Evolutionary conservation across 73 alveolate species (phyloP).

Genomic region (Stentor roeselii): DNA sequence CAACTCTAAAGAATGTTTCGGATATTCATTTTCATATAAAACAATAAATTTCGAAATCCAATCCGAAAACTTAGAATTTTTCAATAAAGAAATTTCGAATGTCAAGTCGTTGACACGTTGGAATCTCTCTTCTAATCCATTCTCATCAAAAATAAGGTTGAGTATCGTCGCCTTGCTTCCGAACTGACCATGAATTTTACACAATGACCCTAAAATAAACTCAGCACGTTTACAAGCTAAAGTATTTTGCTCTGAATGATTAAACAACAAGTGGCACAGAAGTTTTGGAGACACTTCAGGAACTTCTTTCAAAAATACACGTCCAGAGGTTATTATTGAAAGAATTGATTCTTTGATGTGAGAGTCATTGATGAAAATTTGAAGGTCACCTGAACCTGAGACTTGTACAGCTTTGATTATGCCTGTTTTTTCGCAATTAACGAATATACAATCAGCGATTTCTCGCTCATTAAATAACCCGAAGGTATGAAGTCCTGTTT

Average conservation of each 20-base stretch:
- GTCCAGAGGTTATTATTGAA: background rate
- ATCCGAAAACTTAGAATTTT: too few species aligned
- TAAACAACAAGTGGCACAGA: background rate
- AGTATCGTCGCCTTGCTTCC: too few species aligned
- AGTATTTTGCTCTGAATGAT: background rate
- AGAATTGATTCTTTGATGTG: background rate
- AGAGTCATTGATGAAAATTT: background rate
- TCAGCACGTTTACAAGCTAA: background rate
- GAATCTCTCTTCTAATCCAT: too few species aligned
- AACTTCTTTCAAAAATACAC: too few species aligned
- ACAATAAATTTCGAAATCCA: too few species aligned
- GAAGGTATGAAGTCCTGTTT: background rate
- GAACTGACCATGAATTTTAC: background rate
- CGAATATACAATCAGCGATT: constrained; percentile 21
- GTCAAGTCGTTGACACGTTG: too few species aligned
- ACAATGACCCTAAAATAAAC: background rate
- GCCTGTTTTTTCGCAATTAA: background rate
- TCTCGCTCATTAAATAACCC: constrained; percentile 9
- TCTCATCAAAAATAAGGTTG: too few species aligned
- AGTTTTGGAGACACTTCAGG: background rate
- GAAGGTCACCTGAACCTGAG: background rate
- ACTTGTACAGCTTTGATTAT: background rate
- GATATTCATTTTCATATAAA: too few species aligned
- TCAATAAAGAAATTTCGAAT: too few species aligned
- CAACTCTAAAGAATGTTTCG: too few species aligned